These are phyloP conservation scores for Hanseniaspora thailandica DNA, from an alignment of 805 yeast species.

Conservation along the genomic window DNA sequence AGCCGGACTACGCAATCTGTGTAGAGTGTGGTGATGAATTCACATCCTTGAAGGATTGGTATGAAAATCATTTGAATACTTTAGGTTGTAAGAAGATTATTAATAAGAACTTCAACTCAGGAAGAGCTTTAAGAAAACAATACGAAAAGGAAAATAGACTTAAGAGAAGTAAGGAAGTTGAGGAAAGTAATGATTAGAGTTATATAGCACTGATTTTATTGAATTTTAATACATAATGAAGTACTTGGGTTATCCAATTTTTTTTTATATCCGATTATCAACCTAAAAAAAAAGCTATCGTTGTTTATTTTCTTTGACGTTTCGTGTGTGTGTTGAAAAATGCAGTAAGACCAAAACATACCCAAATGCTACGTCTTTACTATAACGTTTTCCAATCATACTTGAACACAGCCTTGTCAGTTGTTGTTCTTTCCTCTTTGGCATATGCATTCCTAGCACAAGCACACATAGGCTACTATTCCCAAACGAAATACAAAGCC, in stretches of 20 bases:
- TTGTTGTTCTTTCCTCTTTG: background rate
- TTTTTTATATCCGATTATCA: too few species aligned
- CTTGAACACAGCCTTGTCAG: background rate
- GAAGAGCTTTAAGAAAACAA: conserved; percentile 13
- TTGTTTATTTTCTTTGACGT: too few species aligned
- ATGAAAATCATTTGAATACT: conserved; percentile 48
- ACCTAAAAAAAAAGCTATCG: too few species aligned
- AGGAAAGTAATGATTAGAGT: background rate
- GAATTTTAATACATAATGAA: too few species aligned
- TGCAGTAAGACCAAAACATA: too few species aligned
- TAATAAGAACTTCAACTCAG: conserved; percentile 8
- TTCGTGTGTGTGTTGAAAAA: background rate
- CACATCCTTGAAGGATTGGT: conserved; percentile 55
- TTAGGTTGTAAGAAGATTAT: conserved; percentile 35
- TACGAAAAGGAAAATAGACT: conserved; percentile 6
- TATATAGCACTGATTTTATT: too few species aligned
- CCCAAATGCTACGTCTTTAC: background rate
- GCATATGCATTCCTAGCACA: conserved; percentile 1
- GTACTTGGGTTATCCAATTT: too few species aligned
- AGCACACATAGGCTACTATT: conserved; percentile 1
- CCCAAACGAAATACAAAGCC: background rate
- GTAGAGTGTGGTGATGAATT: conserved; percentile 53
- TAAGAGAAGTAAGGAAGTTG: background rate
- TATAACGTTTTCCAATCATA: background rate
- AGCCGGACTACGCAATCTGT: conserved; percentile 61